Evolutionary conservation across 768 basidiomycete species (phyloP), one percentile per base, ranked within the genome.

Genomic region (Auriscalpium orientale): DNA sequence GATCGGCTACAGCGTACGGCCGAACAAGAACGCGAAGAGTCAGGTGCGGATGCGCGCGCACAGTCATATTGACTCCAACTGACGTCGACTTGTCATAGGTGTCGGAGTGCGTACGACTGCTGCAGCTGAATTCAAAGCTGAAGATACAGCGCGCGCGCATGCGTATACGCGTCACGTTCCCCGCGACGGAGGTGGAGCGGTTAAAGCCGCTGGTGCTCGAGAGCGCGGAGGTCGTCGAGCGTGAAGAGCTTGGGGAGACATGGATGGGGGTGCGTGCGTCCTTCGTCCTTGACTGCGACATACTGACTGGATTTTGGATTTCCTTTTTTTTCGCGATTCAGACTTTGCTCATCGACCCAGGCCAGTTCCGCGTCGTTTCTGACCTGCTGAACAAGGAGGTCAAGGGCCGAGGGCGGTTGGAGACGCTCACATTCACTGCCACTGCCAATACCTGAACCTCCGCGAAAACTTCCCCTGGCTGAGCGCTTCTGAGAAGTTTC

Each of bases 111-210:
- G 87, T 98, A 70, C 90, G 87, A 65, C 74, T 81, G 16, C 76
- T 98, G 20, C 91, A 95, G 65, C 76, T 83, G 1, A 81, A 86
- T 46, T 89, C 88, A 0, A 88, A 83, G n/a, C 77, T 99, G 11
- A 92, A 93, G 0, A 95, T 99, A 57, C 88, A 95, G 65, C 81
- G 95, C 46, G 91, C 95, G 7, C 79, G 89, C 51, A 98, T 99
- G 97, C 82, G 93, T 15, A 80, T 99, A 6, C 82, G 91, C 36
- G 79, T 98, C 18, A 79, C 82, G 4, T 79, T 98, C 68, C 88
- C 93, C 1, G 68, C 64, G 3, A 58, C 57, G 7, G 88, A 92
- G 54, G 84, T 79, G 20, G 83, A 86, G 62, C 74, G 78, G 33
- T 70, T 97, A 21, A 81, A 83, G 54, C 83, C 87, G 52, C 82